phyloP scores from a whole-genome alignment of 2,329 filamentous ascomycete genomes.

The Diplodia corticola region DNA sequence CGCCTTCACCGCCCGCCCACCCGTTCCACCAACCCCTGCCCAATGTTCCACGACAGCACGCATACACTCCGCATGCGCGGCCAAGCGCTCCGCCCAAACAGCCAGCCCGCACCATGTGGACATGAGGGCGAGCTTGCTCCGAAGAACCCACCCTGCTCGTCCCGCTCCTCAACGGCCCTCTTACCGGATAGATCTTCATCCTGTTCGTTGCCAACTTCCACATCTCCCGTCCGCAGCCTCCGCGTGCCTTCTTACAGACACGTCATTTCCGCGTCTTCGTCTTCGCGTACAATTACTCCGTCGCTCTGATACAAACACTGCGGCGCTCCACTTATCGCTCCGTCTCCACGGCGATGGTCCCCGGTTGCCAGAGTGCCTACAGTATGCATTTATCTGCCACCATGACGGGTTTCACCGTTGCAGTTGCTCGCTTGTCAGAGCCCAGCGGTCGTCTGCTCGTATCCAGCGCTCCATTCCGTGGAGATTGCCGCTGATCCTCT shows the following conservation, averaged over 20 bases:
- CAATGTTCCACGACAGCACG: slow-evolving; percentile 15
- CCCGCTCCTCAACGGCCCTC: background rate
- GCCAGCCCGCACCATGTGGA: background rate
- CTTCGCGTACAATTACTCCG: background rate
- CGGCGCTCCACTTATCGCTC: background rate
- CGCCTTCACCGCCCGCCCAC: slow-evolving; percentile 13
- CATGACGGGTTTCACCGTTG: background rate
- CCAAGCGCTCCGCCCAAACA: slow-evolving; percentile 1
- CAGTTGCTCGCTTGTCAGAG: background rate
- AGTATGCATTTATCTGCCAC: background rate
- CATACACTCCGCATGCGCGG: background rate
- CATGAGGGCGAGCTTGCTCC: background rate
- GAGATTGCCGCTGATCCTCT: background rate
- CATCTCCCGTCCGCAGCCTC: background rate
- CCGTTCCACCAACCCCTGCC: slow-evolving; percentile 8
- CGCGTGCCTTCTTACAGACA: background rate
- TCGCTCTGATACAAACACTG: background rate
- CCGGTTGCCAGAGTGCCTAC: background rate
- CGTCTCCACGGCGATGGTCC: background rate
- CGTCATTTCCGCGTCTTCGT: background rate
- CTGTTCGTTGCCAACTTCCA: background rate
- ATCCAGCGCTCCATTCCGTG: background rate
- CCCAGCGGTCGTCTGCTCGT: background rate
- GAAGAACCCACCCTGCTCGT: background rate
- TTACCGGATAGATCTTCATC: background rate